These are phyloP conservation scores for Corrigiola litoralis DNA, from an alignment of 179 eudicot genomes.

Conservation along the genomic window DNA sequence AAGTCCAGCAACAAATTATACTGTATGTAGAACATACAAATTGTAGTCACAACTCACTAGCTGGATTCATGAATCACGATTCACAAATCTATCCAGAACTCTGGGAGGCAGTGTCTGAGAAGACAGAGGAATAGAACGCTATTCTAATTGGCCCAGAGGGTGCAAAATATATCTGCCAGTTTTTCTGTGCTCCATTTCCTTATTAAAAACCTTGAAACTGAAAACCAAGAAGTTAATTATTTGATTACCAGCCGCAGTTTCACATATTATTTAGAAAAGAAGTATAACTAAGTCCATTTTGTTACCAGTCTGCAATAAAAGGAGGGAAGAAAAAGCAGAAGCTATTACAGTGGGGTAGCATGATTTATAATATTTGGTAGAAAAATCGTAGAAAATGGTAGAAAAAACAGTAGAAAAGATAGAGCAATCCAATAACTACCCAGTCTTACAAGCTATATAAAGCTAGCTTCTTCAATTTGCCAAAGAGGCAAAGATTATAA, in stretches of 20 bases:
- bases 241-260: neutral
- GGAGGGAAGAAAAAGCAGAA: no score
- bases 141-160: neutral
- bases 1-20: neutral
- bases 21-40: neutral
- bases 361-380: no score
- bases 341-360: no score
- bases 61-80: no score
- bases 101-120: neutral
- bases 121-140: conserved; percentile 5
- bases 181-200: neutral
- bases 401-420: no score
- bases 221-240: neutral
- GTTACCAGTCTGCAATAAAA: neutral
- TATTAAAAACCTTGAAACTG: neutral
- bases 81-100: neutral
- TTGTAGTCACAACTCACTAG: neutral
- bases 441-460: no score
- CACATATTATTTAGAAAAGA: neutral
- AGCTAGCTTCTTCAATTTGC: no score
- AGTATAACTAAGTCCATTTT: neutral
- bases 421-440: no score
- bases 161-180: neutral
- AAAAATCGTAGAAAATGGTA: no score
- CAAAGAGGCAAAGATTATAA: no score